Conservation (phyloP, 164 flowering plant species). For the Stephania japonica region DNA sequence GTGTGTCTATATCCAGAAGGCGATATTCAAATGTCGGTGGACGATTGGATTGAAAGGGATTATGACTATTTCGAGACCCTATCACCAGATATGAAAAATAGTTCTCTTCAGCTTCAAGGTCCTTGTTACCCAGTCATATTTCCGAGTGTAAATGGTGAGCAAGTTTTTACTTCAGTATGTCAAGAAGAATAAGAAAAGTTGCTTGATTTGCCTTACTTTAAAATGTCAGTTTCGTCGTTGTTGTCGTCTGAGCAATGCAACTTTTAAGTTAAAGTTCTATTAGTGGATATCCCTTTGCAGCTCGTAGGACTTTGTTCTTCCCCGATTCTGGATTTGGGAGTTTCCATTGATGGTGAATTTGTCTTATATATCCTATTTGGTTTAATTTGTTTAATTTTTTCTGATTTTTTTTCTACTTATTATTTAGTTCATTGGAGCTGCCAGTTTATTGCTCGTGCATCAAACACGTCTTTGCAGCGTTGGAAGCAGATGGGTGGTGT, state of each 20-base stretch:
- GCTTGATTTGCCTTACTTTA: not conserved
- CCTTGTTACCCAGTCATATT: slow-evolving; percentile 97
- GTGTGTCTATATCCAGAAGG: slow-evolving; percentile 98
- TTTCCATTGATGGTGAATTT: not conserved
- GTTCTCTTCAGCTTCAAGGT: slow-evolving; percentile 92
- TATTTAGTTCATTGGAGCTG: slow-evolving; percentile 86
- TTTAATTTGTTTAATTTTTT: not conserved
- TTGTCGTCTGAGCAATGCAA: not conserved
- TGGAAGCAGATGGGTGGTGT: slow-evolving; percentile 96
- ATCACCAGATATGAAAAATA: slow-evolving; percentile 75
- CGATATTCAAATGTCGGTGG: slow-evolving; percentile 54
- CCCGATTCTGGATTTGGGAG: not conserved
- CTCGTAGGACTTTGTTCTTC: no score
- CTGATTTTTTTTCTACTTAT: not conserved
- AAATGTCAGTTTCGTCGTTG: not conserved
- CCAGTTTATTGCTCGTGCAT: slow-evolving; percentile 80
- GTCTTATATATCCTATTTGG: not conserved
- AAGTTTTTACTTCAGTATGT: not conserved
- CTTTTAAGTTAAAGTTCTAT: no score
- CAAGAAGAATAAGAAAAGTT: not conserved
- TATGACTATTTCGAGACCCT: slow-evolving; percentile 86
- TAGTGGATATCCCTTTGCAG: no score
- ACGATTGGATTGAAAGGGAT: slow-evolving; percentile 86
- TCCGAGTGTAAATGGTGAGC: slow-evolving; percentile 93
- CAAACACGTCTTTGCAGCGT: slow-evolving; percentile 67